These are phyloP conservation scores for Cryptococcus sp. DNA, from an alignment of 1,284 basidiomycete species.

Conservation along the genomic window DNA sequence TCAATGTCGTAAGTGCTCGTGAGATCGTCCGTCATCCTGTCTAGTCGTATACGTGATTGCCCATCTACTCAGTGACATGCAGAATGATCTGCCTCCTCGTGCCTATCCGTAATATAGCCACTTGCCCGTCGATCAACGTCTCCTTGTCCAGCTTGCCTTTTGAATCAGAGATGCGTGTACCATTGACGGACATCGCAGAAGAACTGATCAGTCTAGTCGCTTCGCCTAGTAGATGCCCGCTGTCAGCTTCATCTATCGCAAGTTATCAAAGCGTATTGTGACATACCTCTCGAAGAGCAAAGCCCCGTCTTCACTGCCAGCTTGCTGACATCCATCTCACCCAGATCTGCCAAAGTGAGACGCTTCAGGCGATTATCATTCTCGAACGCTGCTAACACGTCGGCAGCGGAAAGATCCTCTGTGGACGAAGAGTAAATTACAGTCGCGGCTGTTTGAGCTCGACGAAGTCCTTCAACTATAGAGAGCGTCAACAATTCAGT, in stretches of 20 bases:
- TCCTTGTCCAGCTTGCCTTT: too few species aligned
- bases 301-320: conserved; percentile 61
- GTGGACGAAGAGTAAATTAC: conserved; percentile 65
- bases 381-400: conserved; percentile 62
- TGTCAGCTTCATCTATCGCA: neutral
- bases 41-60: too few species aligned
- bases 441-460: conserved; percentile 64
- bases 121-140: too few species aligned
- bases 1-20: too few species aligned
- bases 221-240: too few species aligned
- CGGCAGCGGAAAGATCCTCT: conserved; percentile 55
- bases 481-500: neutral
- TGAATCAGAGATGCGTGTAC: too few species aligned
- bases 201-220: too few species aligned
- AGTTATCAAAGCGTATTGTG: neutral
- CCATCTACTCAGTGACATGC: too few species aligned
- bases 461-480: conserved; percentile 55
- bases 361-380: conserved; percentile 63
- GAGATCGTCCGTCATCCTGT: too few species aligned
- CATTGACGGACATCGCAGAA: too few species aligned
- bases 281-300: conserved; percentile 62
- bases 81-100: too few species aligned
- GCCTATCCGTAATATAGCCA: too few species aligned
- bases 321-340: conserved; percentile 61
- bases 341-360: conserved; percentile 56